Conservation (phyloP, 768 basidiomycete species). For the Amanita pallidorosea region DNA sequence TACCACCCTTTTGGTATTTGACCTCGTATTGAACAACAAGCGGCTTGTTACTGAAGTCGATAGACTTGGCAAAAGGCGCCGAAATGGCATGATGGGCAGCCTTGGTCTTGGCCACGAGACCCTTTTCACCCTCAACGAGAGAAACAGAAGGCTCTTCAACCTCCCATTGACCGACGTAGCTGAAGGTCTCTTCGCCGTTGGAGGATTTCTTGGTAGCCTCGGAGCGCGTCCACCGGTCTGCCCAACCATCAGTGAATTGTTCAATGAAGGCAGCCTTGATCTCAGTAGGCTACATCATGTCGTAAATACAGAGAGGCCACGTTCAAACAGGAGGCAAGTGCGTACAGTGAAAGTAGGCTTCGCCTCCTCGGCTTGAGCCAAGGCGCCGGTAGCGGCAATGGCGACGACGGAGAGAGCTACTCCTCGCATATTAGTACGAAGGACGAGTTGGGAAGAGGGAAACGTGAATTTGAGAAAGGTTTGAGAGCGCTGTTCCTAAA, state of each 20-base stretch:
- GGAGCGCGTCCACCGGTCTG: constrained; percentile 90
- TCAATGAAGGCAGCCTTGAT: constrained; percentile 89
- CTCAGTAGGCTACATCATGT: constrained; percentile 46
- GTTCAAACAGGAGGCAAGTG: constrained; percentile 10
- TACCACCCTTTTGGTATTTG: constrained; percentile 98
- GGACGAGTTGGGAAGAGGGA: constrained; percentile 32
- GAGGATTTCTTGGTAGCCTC: constrained; percentile 98
- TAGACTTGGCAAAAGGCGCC: constrained; percentile 67
- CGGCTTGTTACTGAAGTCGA: constrained; percentile 77
- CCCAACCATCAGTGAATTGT: constrained; percentile 90
- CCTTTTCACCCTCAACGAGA: constrained; percentile 77
- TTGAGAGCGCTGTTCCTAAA: constrained; percentile 21
- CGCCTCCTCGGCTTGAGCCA: constrained; percentile 48
- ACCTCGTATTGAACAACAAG: constrained; percentile 98
- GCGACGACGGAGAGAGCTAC: constrained; percentile 74
- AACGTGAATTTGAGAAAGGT: constrained; percentile 23
- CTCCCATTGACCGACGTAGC: constrained; percentile 95
- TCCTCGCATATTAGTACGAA: constrained; percentile 80
- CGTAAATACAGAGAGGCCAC: constrained; percentile 9
- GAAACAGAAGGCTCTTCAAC: constrained; percentile 80
- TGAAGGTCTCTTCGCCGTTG: constrained; percentile 91
- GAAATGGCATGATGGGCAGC: constrained; percentile 99
- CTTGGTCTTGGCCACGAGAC: constrained; percentile 92
- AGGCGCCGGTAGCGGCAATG: constrained; percentile 51
- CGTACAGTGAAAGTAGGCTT: constrained; percentile 64